Base-by-base conservation (phyloP, 345 rosid genomes). In the Ceriops zippeliana region DNA sequence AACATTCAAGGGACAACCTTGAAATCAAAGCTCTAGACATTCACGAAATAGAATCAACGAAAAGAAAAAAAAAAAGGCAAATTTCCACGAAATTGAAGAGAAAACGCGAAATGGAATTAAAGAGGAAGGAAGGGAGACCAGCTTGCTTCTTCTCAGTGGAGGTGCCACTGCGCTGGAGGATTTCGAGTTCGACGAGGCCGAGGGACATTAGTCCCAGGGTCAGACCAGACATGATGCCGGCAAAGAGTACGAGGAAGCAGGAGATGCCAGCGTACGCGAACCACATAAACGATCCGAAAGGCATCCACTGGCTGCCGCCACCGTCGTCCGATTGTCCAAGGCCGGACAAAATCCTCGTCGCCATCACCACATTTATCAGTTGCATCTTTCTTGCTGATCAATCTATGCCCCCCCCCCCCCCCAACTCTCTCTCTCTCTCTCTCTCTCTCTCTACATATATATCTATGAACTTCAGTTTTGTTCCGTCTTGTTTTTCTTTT, bases 171-270 rank as follows among this genome's bases (percentile, higher is more conserved):
- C 98, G 89, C 74, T 90, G 97, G 64, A 95, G 97, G 52, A 95
- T 88, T 79, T 95, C 97, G 22, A 95, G 96, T 54, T 95, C 98
- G 35, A 91, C 99, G 47, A 85, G 96, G 15, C 99, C 92, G n/a
- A 95, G 90, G 31, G 99, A 95, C 99, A 95, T 95, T 61, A 95
- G 86, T 1, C 99, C 99, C 21, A 95, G 78, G 42, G 99, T 95
- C 22, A 95, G 89, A 60, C 99, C 99, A 11, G 98, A 95, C 99
- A 95, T 95, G 52, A 90, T 87, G 0, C 99, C 98, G 6, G 99
- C 99, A 81, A 95, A 95, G 26, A 91, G 79, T 2, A 95, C 99
- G n/a, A 95, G 84, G 27, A 84, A 75, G 82, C 96, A 87, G 57
- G 89, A 95, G 51, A 91, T 27, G 17, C 89, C 92, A 9, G 85